Conservation (phyloP, 2,329 filamentous ascomycete species). For the Hymenoscyphus linearis region DNA sequence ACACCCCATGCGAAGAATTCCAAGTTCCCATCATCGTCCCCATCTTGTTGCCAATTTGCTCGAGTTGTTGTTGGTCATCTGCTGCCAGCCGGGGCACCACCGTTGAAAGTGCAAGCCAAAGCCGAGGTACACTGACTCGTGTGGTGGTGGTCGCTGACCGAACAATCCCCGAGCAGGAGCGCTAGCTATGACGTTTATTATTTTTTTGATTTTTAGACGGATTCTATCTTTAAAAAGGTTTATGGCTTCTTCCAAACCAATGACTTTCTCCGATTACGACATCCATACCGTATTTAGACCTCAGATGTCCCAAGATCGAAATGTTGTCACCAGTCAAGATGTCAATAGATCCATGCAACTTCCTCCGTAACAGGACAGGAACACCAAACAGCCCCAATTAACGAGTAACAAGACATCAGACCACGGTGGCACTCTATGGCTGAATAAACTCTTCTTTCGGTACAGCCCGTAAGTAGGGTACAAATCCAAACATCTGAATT, state of each 20-base stretch:
- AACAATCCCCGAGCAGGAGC: background rate
- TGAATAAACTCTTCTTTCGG: background rate
- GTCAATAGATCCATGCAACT: background rate
- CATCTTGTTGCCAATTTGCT: background rate
- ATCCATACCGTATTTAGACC: background rate
- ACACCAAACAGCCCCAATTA: background rate
- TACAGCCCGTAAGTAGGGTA: background rate
- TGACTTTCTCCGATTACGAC: background rate
- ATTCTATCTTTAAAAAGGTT: too few relatives aligned
- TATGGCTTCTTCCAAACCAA: background rate
- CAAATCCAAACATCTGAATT: background rate
- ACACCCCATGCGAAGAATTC: background rate
- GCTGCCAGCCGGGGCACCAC: background rate
- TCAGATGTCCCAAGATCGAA: background rate
- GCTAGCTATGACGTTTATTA: background rate
- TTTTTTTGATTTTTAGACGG: background rate
- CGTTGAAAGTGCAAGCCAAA: background rate
- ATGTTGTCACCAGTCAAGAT: background rate
- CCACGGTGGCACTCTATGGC: background rate
- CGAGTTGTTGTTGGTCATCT: background rate
- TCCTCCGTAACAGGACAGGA: background rate
- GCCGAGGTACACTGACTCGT: background rate
- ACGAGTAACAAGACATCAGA: background rate
- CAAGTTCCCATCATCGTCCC: background rate
- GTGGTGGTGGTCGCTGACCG: background rate